Evolutionary conservation across 257 asterid genomes (phyloP), one percentile per base, ranked within the genome.

Genomic region (Solanum tarapatanum): DNA sequence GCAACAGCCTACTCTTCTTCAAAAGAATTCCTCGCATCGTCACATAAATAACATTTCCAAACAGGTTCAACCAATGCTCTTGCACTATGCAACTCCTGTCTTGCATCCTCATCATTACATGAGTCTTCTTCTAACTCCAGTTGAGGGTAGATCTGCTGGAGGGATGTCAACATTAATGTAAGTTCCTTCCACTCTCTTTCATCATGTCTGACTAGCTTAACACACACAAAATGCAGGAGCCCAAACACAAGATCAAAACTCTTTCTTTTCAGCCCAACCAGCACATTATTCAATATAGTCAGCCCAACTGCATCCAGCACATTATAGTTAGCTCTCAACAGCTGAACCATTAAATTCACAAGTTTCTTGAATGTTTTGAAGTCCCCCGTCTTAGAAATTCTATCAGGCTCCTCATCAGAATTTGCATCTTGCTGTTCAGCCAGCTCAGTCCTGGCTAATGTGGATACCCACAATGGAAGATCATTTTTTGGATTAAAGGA

Each of bases 271-370:
- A 97, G 36, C 24, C 94, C 95, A 60, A 86, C 87, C 62, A 90
- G 87, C 58, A 93, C 88, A 86, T 92, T 90, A 21, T 86, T 90
- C 87, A 96, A 87, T 89, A 94, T 87, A 41, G 90, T 83, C 14
- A 70, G 92, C 33, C 98, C 99, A 35, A 92, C 91, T n/a, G 94
- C 98, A 90, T 94, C 98, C 35, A 97, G 90, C 77, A 95, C 92
- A 33, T 88, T 45, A 79, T 60, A 36, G 77, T 97, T 94, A 64
- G 91, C 91, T 60, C 86, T 91, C 89, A 92, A 69, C 70, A 89
- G 87, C 94, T 93, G 87, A 33, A 92, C 87, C 92, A 92, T 90
- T 76, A 88, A 87, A 74, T 93, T 92, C 35, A 91, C 41, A 11
- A 96, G 89, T 89, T 90, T 93, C 90, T 87, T 92, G 88, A 96